Percentiles rank a stretch among this genome's conserved stretches.
phyloP scores from a whole-genome alignment of 2,329 filamentous ascomycete species.

The Diaporthe aspalathi region DNA sequence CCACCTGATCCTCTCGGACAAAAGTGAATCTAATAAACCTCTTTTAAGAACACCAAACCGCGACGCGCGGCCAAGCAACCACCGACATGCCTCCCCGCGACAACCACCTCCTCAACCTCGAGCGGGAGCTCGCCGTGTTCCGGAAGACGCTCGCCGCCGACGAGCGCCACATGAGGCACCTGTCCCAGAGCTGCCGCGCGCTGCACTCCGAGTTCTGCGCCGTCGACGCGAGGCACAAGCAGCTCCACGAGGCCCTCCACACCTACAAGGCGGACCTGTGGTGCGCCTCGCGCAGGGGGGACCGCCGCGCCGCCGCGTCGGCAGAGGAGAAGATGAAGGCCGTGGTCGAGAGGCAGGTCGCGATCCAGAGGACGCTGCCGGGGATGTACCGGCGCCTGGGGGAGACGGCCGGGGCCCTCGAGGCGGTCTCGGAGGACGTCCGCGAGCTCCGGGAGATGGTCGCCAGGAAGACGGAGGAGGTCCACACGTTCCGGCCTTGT shows the following conservation, averaged over 20 bases:
- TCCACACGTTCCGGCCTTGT: conserved; percentile 34
- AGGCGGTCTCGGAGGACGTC: background rate
- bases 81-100: background rate
- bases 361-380: conserved; percentile 11
- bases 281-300: background rate
- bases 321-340: background rate
- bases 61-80: background rate
- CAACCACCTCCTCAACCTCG: background rate
- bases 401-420: background rate
- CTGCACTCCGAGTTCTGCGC: background rate
- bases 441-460: conserved; percentile 7
- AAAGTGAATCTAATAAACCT: background rate
- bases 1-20: too few species aligned
- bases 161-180: background rate
- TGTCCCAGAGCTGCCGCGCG: background rate
- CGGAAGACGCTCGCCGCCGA: background rate
- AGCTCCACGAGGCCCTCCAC: background rate
- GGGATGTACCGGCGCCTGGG: conserved; percentile 17
- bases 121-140: background rate
- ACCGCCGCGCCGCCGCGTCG: background rate
- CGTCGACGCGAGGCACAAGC: background rate
- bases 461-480: conserved; percentile 32
- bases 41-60: background rate
- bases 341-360: conserved; percentile 29
- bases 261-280: background rate